A percentile compares a stretch with the other conserved stretches of the same genome.
These are phyloP conservation scores for Stephanocyclus meneghinianus DNA, from an alignment of 352 stramenopile genomes.

Conservation along the genomic window DNA sequence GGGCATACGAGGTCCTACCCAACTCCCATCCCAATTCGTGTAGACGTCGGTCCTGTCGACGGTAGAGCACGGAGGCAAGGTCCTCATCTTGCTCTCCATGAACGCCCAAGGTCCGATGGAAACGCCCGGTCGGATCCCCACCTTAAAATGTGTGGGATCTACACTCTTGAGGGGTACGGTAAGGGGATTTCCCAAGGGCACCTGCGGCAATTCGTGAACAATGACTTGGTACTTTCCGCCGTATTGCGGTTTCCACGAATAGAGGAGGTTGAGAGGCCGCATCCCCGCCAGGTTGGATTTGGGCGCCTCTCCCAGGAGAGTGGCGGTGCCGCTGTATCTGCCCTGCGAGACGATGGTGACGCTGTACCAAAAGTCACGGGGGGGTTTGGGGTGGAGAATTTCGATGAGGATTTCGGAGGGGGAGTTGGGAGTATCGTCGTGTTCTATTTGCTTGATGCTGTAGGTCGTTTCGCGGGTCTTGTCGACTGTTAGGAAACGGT, in stretches of 20 bases:
- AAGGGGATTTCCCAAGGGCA: not conserved
- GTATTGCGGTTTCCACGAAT: constrained; percentile 11
- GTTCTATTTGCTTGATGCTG: not conserved
- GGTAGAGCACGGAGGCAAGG: constrained; percentile 13
- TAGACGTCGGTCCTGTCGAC: constrained; percentile 16
- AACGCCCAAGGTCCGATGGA: not conserved
- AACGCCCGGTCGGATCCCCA: not conserved
- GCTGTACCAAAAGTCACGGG: not conserved
- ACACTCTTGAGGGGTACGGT: not conserved
- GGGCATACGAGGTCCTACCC: constrained; percentile 35
- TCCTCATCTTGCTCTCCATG: not conserved
- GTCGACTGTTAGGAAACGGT: not conserved
- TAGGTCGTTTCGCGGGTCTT: not conserved
- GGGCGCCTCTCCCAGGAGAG: not conserved
- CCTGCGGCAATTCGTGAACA: constrained; percentile 11
- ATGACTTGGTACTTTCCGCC: constrained; percentile 12
- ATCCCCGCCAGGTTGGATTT: too few species aligned
- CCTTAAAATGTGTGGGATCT: not conserved
- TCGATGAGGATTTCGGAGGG: constrained; percentile 11
- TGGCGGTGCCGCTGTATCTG: constrained; percentile 12
- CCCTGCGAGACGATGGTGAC: constrained; percentile 14
- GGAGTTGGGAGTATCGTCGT: not conserved
- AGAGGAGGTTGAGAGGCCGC: not conserved
- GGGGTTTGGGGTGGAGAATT: constrained; percentile 10
- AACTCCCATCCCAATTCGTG: constrained; percentile 32